Conservation (phyloP, 164 flowering plant genomes). For the Houttuynia cordata region DNA sequence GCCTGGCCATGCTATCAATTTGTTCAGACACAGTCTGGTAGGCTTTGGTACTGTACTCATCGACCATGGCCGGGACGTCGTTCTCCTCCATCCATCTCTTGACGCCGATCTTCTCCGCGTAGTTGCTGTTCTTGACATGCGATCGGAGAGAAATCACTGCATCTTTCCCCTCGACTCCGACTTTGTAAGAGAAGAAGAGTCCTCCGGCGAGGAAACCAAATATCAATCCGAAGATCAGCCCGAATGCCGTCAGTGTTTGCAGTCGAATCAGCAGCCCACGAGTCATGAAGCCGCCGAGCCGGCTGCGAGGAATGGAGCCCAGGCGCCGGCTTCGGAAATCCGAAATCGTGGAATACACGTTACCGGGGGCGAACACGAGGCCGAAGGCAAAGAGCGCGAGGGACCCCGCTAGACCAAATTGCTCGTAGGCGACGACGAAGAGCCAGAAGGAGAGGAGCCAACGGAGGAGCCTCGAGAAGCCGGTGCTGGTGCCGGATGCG, state of each 20-base stretch:
- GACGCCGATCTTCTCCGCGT: constrained; percentile 74
- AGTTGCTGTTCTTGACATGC: constrained; percentile 73
- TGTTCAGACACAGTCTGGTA: constrained; percentile 65
- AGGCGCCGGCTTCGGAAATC: constrained; percentile 29
- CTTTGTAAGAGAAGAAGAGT: constrained; percentile 77
- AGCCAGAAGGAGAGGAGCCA: constrained; percentile 76
- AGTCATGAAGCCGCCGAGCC: constrained; percentile 48
- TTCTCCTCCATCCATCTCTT: constrained; percentile 93
- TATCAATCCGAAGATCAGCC: constrained; percentile 70
- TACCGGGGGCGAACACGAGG: constrained; percentile 30
- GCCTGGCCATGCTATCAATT: constrained; percentile 70
- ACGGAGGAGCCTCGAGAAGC: constrained; percentile 51
- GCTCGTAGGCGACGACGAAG: constrained; percentile 60
- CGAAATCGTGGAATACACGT: constrained; percentile 51
- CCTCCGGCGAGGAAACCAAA: constrained; percentile 51
- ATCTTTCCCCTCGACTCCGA: constrained; percentile 89
- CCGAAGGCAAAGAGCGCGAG: constrained; percentile 45
- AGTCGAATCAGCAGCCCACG: constrained; percentile 49
- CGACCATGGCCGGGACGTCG: constrained; percentile 77
- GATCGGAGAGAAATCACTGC: constrained; percentile 68
- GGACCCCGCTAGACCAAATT: constrained; percentile 50
- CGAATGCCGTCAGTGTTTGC: constrained; percentile 77
- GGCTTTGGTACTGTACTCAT: constrained; percentile 50
- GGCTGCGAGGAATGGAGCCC: constrained; percentile 31
- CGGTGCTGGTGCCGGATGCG: constrained; percentile 15